Evolutionary conservation across 202 grass and related monocot genomes (phyloP), one percentile per base, ranked within the genome.

Genomic region (Eragrostis tef): DNA sequence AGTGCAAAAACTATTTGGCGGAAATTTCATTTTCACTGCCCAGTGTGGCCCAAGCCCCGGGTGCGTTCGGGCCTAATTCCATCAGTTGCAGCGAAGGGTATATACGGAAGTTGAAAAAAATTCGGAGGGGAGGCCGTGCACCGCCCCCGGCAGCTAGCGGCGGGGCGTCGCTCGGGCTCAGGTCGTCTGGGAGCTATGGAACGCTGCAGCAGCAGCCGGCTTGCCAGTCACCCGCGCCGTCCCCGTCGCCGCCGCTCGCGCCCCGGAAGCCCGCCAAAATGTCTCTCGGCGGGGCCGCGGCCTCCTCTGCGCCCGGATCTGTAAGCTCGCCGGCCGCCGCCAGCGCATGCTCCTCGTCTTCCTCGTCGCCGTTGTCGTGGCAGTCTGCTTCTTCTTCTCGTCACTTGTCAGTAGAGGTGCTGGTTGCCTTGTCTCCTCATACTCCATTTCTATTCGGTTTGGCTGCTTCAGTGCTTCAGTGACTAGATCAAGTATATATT

Each of bases 171-270:
- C 85, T 94, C 84, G 92, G 92, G 74, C 77, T 94, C 77, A 91
- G 92, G 87, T 70, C 92, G 46, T 89, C 89, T 27, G 89, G 86
- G 81, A 94, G 92, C 89, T 91, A 94, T 85, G 92, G 92, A 80
- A 91, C 92, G 79, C 74, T 94, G 89, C 76, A 53, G 77, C 92
- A 91, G 81, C 85, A 82, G 70, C 17, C 76, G 26, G 73, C 67
- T 62, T 81, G 88, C 63, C 88, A 86, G 52, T 77, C 77, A 13
- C 72, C 36, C 11, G 15, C 56, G 41, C 57, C 62, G 26, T 66
- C 65, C 60, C 52, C 62, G 51, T 64, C 81, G 13, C 88, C 88
- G 61, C 74, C 88, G 54, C 79, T 83, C n/a, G 70, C 53, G 45
- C 9, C 69, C 19, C 84, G 79, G 12, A 90, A 90, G 84, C 51